phyloP scores from a whole-genome alignment of 2,329 filamentous ascomycete genomes.

The Talaromyces albobiverticillius region DNA sequence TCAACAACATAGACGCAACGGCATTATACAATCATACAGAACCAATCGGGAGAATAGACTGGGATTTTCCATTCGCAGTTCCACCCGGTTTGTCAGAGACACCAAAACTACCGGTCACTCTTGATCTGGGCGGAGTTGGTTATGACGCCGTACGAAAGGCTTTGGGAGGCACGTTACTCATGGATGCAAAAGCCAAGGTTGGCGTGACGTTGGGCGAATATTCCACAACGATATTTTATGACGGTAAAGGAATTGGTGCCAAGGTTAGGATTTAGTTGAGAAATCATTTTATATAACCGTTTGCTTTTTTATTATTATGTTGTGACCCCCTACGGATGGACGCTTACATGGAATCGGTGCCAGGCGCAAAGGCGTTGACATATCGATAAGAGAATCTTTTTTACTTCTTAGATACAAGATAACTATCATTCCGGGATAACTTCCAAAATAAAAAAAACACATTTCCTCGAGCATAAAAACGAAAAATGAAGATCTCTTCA shows the following conservation, averaged over 20 bases:
- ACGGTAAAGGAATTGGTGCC: slow-evolving; percentile 68
- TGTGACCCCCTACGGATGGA: not conserved
- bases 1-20: slow-evolving; percentile 78
- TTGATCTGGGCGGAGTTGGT: slow-evolving; percentile 73
- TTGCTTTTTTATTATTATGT: not conserved
- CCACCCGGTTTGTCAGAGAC: slow-evolving; percentile 70
- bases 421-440: slow-evolving; percentile 9
- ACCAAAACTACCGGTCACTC: slow-evolving; percentile 76
- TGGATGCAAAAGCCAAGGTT: slow-evolving; percentile 76
- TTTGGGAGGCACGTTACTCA: slow-evolving; percentile 72
- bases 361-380: not conserved
- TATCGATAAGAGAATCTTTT: not conserved
- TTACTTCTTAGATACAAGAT: slow-evolving; percentile 4
- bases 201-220: slow-evolving; percentile 72
- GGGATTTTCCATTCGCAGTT: slow-evolving; percentile 70
- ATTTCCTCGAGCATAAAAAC: not conserved
- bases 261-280: slow-evolving; percentile 43
- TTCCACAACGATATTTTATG: slow-evolving; percentile 69
- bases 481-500: not conserved
- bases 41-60: slow-evolving; percentile 72
- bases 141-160: slow-evolving; percentile 79
- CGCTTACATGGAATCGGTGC: no score
- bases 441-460: not conserved
- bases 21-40: slow-evolving; percentile 81
- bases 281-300: not conserved